These are phyloP conservation scores for Fraxinus nigra DNA, from an alignment of 305 asterid species.

Conservation along the genomic window DNA sequence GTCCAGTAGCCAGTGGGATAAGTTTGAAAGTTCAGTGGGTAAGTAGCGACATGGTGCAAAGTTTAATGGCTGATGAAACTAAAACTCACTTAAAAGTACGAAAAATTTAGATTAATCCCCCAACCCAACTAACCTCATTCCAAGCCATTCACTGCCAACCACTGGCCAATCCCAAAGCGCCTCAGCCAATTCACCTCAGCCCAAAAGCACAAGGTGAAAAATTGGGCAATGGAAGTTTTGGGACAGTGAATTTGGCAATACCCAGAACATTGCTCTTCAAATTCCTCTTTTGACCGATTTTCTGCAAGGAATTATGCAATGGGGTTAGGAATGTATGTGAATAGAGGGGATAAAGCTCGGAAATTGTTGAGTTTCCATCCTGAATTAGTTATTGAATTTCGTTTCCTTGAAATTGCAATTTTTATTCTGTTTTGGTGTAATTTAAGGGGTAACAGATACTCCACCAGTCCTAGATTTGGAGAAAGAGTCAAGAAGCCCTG, in stretches of 20 bases:
- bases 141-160: background rate
- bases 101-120: background rate
- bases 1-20: too few species aligned
- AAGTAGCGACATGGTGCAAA: too few species aligned
- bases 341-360: constrained; percentile 39
- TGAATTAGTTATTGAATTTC: background rate
- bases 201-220: background rate
- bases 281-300: constrained; percentile 40
- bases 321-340: constrained; percentile 46
- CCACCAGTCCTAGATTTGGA: too few species aligned
- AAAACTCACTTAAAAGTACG: too few species aligned
- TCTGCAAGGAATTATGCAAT: constrained; percentile 31
- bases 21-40: too few species aligned
- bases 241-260: background rate
- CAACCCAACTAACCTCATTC: background rate
- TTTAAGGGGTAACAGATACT: too few species aligned
- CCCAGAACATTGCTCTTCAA: constrained; percentile 58
- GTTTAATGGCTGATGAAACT: too few species aligned
- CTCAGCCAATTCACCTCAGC: background rate
- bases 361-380: constrained; percentile 33
- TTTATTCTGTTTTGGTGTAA: too few species aligned
- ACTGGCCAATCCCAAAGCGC: background rate
- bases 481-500: too few species aligned
- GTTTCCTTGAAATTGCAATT: too few species aligned
- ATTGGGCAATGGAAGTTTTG: background rate